phyloP scores from a whole-genome alignment of 345 rosid species.

The rapeseed (Brassica napus) region DNA sequence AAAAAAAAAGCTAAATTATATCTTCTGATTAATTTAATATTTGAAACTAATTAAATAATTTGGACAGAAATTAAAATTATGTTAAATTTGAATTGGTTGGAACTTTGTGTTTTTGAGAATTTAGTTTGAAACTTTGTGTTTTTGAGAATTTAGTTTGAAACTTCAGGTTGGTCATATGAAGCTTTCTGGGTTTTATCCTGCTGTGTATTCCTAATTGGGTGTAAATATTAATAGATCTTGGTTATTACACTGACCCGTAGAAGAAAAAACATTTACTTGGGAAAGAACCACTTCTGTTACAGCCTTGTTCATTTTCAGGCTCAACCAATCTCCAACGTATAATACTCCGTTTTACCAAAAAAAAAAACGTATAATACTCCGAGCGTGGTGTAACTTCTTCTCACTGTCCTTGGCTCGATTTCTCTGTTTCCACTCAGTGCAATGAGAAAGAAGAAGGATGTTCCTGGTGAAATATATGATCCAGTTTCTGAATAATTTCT shows the following conservation, averaged over 20 bases:
- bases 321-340: slow-evolving; percentile 81
- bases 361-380: slow-evolving; percentile 51
- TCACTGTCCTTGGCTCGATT: neutral
- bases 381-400: slow-evolving; percentile 50
- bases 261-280: slow-evolving; percentile 64
- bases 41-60: too few relatives aligned
- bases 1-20: too few relatives aligned
- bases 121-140: too few relatives aligned
- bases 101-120: too few relatives aligned
- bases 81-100: too few relatives aligned
- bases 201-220: too few relatives aligned
- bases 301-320: slow-evolving; percentile 85
- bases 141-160: too few relatives aligned
- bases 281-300: slow-evolving; percentile 83
- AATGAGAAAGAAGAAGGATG: neutral
- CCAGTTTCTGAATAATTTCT: neutral
- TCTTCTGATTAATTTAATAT: too few relatives aligned
- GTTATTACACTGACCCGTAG: slow-evolving; percentile 56
- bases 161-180: too few relatives aligned
- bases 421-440: neutral
- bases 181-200: too few relatives aligned
- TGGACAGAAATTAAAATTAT: too few relatives aligned
- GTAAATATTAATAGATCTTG: too few relatives aligned
- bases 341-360: slow-evolving; percentile 36
- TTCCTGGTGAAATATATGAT: neutral